A percentile compares a stretch with the other conserved stretches of the same genome.
phyloP scores from a whole-genome alignment of 2,329 filamentous ascomycete species.

The Epichloe brachyelytri region DNA sequence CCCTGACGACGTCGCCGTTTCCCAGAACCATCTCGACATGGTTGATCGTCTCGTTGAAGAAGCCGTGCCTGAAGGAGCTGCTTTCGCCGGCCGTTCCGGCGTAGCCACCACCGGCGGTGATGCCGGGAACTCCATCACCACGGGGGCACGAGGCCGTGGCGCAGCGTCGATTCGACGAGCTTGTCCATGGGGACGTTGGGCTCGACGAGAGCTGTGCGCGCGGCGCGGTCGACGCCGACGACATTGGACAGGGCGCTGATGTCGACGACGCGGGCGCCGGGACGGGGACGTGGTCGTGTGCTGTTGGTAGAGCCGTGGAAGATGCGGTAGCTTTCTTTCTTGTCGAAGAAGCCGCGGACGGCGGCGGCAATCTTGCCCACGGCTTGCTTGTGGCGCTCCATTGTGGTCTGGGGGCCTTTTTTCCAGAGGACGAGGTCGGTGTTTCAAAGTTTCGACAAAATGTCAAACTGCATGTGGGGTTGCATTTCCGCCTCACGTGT shows the following conservation, averaged over 20 bases:
- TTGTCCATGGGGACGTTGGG: constrained; percentile 66
- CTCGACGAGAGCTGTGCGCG: constrained; percentile 53
- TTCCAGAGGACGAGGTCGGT: neutral
- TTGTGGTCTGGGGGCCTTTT: constrained; percentile 9
- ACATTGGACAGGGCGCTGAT: constrained; percentile 53
- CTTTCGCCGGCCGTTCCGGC: constrained; percentile 61
- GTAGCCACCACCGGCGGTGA: constrained; percentile 60
- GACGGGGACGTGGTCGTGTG: constrained; percentile 39
- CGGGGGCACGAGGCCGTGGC: constrained; percentile 55
- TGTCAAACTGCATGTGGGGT: neutral
- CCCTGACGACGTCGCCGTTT: constrained; percentile 48
- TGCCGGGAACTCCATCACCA: constrained; percentile 67
- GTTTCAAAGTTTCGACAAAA: neutral
- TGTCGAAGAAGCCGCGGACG: constrained; percentile 34
- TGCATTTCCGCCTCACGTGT: no score
- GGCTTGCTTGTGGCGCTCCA: constrained; percentile 38
- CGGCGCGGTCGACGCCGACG: constrained; percentile 43
- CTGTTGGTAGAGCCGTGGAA: constrained; percentile 68
- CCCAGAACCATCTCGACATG: constrained; percentile 57
- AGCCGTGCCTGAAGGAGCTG: constrained; percentile 56
- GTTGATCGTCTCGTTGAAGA: constrained; percentile 54
- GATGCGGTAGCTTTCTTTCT: constrained; percentile 53
- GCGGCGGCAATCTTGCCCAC: constrained; percentile 34
- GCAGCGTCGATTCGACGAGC: constrained; percentile 51
- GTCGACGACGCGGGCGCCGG: constrained; percentile 34